These are phyloP conservation scores for Trematosphaeria pertusa DNA, from an alignment of 2,329 filamentous ascomycete genomes.

Conservation along the genomic window DNA sequence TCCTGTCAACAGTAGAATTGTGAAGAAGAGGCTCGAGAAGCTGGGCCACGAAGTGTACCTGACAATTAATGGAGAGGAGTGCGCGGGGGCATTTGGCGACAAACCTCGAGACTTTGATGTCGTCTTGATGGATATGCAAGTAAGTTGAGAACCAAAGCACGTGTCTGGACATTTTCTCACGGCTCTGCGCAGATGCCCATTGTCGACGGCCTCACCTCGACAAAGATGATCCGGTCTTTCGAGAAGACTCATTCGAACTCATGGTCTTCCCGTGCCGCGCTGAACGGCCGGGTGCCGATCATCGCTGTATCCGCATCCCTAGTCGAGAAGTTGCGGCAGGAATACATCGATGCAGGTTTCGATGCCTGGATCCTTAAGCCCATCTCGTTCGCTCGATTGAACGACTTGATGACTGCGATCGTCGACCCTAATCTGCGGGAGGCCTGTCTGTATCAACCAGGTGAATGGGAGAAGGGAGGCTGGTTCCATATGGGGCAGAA, in stretches of 20 bases:
- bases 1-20: conserved; percentile 82
- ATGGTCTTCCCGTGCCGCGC: conserved; percentile 65
- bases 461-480: conserved; percentile 83
- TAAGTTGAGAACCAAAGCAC: conserved; percentile 50
- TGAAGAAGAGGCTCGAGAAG: conserved; percentile 81
- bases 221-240: conserved; percentile 80
- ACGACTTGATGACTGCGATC: conserved; percentile 73
- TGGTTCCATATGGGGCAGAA: conserved; percentile 70
- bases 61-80: conserved; percentile 85
- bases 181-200: conserved; percentile 77
- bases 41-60: conserved; percentile 74
- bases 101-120: conserved; percentile 72
- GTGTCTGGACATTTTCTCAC: conserved; percentile 9
- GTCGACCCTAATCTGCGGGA: conserved; percentile 65
- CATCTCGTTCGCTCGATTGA: conserved; percentile 79
- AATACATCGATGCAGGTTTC: conserved; percentile 79
- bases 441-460: conserved; percentile 71
- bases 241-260: conserved; percentile 64
- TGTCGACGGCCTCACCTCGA: conserved; percentile 80
- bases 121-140: conserved; percentile 92
- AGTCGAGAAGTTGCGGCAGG: conserved; percentile 70
- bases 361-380: conserved; percentile 93
- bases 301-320: conserved; percentile 88
- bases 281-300: conserved; percentile 75
- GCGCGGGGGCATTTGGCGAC: conserved; percentile 73